Base-by-base conservation (phyloP, 257 asterid species). In the Handroanthus guayacan region DNA sequence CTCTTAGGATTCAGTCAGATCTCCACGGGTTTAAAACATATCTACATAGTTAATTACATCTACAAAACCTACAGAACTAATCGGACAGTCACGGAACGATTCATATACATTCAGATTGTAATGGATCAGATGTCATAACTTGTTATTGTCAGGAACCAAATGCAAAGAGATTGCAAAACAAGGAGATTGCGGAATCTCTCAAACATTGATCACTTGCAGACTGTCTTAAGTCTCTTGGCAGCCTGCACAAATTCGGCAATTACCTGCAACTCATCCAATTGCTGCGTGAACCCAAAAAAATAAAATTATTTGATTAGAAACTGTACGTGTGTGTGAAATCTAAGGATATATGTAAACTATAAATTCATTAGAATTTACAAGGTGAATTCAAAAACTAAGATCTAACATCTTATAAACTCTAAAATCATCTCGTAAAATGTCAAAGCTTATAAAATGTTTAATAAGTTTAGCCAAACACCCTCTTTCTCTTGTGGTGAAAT, bases 201-300 rank as follows among this genome's bases (percentile, higher is more conserved):
- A 12, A 47, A 25, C n/a, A 50, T 44, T 7, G 9, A 54, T 87
- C 84, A 89, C 80, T 88, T 89, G 96, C 92, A 88, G 12, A 85
- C 84, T 0, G 84, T 85, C 87, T 92, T 94, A 41, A 94, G 88
- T 75, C 97, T 89, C 91, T 90, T 94, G 0, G 99, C 97, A 14
- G 99, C 92, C 84, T 90, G 79, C 61, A 87, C 97, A 45, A 94
- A 92, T 41, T 95, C 97, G 0, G 87, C 80, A 48, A 94, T 87
- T 34, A 92, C 97, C 79, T 94, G 99, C 82, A 84, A 62, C 87
- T 94, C 99, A 52, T 94, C 99, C 97, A 94, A 38, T 89, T 92
- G 96, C 99, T 94, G 52, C 87, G 81, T 38, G 6, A 36, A 61
- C 37, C 10, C 3, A 56, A 7, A 16, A 62, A 77, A 43, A 20